phyloP scores from a whole-genome alignment of 1,284 basidiomycete species.

The Vanrija pseudolonga region DNA sequence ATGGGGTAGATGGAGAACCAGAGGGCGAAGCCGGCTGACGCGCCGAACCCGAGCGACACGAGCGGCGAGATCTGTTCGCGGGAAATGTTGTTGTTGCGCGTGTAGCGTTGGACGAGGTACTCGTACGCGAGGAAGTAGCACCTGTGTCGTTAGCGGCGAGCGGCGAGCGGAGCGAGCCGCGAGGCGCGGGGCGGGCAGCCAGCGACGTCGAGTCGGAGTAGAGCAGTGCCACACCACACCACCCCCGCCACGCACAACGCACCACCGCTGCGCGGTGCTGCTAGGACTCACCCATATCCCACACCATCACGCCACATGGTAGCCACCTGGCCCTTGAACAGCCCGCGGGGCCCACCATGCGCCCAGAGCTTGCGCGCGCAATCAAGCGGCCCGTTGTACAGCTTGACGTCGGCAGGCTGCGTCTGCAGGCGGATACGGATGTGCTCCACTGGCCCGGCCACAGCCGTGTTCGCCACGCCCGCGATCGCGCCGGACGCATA shows the following conservation, averaged over 20 bases:
- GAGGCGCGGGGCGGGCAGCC: neutral
- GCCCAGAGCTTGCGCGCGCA: conserved; percentile 74
- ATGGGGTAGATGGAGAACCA: conserved; percentile 71
- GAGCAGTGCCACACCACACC: neutral
- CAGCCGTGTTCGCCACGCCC: conserved; percentile 84
- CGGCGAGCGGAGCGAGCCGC: neutral
- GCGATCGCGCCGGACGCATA: conserved; percentile 75
- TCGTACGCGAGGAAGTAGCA: conserved; percentile 93
- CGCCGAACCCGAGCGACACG: conserved; percentile 78
- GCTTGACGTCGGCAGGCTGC: conserved; percentile 65
- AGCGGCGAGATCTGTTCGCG: conserved; percentile 72
- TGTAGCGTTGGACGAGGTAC: conserved; percentile 80
- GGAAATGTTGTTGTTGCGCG: conserved; percentile 62
- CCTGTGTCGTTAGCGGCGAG: conserved; percentile 15
- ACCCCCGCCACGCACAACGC: neutral
- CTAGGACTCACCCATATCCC: conserved; percentile 61
- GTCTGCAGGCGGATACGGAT: conserved; percentile 94
- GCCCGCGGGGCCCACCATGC: conserved; percentile 67
- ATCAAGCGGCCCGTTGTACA: conserved; percentile 79
- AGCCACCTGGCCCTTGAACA: conserved; percentile 90
- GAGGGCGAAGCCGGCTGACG: conserved; percentile 59
- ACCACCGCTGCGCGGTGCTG: no score
- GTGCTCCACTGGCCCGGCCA: conserved; percentile 94
- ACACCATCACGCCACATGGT: conserved; percentile 82
- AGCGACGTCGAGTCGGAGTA: no score